Evolutionary conservation across 2,329 filamentous ascomycete genomes (phyloP).

Genomic region (Tolypocladium tundrense): DNA sequence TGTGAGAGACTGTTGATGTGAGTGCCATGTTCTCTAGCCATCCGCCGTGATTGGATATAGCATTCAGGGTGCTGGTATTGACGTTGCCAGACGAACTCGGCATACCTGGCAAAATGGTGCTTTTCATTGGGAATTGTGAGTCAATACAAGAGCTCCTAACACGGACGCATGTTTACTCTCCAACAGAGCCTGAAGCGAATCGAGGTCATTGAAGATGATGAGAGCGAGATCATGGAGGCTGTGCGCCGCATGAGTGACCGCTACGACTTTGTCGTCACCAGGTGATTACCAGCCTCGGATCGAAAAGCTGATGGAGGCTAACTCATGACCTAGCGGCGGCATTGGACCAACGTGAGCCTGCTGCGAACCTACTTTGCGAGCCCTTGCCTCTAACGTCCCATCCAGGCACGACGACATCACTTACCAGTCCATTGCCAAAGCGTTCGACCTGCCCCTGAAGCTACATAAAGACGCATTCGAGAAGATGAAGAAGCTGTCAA

Average conservation of each 20-base stretch:
- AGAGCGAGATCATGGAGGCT: slow-evolving; percentile 81
- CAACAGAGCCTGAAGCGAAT: slow-evolving; percentile 65
- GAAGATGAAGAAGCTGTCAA: slow-evolving; percentile 75
- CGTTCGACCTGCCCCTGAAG: slow-evolving; percentile 66
- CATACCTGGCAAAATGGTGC: slow-evolving; percentile 55
- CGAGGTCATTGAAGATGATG: slow-evolving; percentile 90
- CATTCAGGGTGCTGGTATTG: slow-evolving; percentile 4
- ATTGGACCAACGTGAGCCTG: slow-evolving; percentile 79
- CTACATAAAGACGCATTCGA: slow-evolving; percentile 68
- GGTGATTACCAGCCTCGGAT: slow-evolving; percentile 21
- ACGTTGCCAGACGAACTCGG: slow-evolving; percentile 47
- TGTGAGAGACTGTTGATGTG: slow-evolving; percentile 27
- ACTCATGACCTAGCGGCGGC: slow-evolving; percentile 50
- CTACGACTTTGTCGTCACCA: slow-evolving; percentile 94
- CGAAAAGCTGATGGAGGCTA: background rate
- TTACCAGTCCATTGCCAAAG: slow-evolving; percentile 86
- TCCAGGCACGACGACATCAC: slow-evolving; percentile 92
- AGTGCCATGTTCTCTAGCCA: slow-evolving; percentile 9
- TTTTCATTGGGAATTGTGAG: slow-evolving; percentile 50
- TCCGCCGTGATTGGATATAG: background rate
- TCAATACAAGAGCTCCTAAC: background rate
- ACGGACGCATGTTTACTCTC: background rate
- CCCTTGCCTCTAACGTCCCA: background rate
- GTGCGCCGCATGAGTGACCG: slow-evolving; percentile 74
- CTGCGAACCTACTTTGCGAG: no score